These are phyloP conservation scores for Coniella vitis DNA, from an alignment of 2,329 filamentous ascomycete genomes.

Conservation along the genomic window DNA sequence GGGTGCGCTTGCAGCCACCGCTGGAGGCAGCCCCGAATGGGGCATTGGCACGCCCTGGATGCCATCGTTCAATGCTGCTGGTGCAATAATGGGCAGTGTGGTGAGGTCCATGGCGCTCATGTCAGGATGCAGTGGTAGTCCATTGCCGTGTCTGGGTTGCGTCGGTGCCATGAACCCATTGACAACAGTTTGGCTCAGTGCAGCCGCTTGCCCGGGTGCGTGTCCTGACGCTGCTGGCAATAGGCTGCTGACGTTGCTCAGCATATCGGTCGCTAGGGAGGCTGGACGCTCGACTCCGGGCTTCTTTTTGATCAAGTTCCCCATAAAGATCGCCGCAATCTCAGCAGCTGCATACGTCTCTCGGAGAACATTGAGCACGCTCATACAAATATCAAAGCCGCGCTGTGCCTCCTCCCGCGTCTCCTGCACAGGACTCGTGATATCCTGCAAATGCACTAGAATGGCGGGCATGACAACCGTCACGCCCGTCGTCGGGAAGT, in stretches of 20 bases:
- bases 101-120: slow-evolving; percentile 1
- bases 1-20: not conserved
- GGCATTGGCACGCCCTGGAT: not conserved
- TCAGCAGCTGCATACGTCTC: slow-evolving; percentile 93
- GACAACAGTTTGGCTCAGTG: not conserved
- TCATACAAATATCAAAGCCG: slow-evolving; percentile 88
- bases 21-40: not conserved
- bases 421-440: slow-evolving; percentile 72
- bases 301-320: slow-evolving; percentile 28
- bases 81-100: not conserved
- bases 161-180: not conserved
- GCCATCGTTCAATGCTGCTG: not conserved
- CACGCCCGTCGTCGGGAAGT: slow-evolving; percentile 81
- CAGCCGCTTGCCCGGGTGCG: not conserved
- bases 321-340: slow-evolving; percentile 91
- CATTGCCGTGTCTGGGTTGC: not conserved
- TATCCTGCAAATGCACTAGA: slow-evolving; percentile 88
- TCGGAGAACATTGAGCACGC: slow-evolving; percentile 77
- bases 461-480: slow-evolving; percentile 87
- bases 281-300: not conserved
- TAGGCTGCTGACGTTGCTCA: not conserved
- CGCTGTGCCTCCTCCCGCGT: slow-evolving; percentile 67
- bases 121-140: not conserved
- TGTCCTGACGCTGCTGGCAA: not conserved
- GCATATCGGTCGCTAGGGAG: not conserved